Conservation (phyloP, 1,284 basidiomycete genomes). For the Apiotrichum laibachii region DNA sequence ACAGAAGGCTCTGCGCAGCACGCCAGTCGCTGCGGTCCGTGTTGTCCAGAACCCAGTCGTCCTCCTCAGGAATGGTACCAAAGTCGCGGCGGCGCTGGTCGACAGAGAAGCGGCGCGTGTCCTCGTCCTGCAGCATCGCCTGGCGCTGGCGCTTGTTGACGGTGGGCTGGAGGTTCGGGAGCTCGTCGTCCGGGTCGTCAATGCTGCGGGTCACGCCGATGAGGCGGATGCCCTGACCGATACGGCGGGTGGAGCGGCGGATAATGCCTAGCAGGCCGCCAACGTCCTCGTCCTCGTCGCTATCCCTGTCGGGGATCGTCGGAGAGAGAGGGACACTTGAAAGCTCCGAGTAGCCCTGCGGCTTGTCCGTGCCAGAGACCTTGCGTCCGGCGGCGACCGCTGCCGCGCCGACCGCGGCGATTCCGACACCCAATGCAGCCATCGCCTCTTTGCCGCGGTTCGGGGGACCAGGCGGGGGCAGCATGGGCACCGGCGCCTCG, state of each 20-base stretch:
- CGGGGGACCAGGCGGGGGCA: not conserved
- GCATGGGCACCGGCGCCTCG: not conserved
- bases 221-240: constrained; percentile 36
- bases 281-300: not conserved
- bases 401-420: not conserved
- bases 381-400: constrained; percentile 2
- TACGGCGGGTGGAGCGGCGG: constrained; percentile 25
- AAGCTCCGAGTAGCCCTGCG: constrained; percentile 5
- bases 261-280: constrained; percentile 8
- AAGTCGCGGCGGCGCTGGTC: not conserved
- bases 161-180: not conserved
- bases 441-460: not conserved
- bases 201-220: constrained; percentile 19
- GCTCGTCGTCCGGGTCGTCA: constrained; percentile 8
- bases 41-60: not conserved
- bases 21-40: not conserved
- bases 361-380: not conserved
- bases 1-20: not conserved
- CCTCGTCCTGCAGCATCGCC: constrained; percentile 45
- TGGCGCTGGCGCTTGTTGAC: constrained; percentile 13
- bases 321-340: not conserved
- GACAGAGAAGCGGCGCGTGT: constrained; percentile 24
- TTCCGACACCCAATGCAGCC: constrained; percentile 1
- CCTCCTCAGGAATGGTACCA: not conserved
- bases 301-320: not conserved